Conservation (phyloP, 306 rosid genomes). For the Trifolium repens region DNA sequence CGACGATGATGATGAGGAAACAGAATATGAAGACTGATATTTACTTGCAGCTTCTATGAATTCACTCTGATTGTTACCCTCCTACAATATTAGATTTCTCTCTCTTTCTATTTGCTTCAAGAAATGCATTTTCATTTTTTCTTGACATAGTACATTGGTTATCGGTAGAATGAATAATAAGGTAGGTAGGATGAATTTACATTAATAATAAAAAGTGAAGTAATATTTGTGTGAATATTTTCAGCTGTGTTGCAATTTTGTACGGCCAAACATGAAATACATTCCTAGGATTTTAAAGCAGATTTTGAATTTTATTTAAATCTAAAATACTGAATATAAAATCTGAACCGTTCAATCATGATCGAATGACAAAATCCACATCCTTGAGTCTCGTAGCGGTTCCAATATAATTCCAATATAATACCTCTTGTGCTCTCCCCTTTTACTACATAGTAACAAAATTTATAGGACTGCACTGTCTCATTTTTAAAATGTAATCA, state of each 20-base stretch:
- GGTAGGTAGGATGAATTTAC: conserved; percentile 34
- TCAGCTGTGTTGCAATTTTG: not conserved
- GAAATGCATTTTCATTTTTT: conserved; percentile 17
- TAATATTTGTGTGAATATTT: not conserved
- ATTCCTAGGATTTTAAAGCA: too few species aligned
- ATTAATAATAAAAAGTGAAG: not conserved
- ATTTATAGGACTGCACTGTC: too few species aligned
- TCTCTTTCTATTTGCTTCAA: not conserved
- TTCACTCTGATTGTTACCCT: conserved; percentile 13
- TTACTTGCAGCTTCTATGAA: conserved; percentile 16
- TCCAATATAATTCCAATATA: too few species aligned
- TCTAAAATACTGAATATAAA: too few species aligned
- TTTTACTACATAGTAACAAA: too few species aligned
- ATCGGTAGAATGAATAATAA: conserved; percentile 22
- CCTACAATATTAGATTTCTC: not conserved
- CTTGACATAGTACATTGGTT: not conserved
- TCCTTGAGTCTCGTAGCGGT: too few species aligned
- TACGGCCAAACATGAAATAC: not conserved
- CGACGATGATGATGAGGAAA: conserved; percentile 94
- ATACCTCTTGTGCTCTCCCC: too few species aligned
- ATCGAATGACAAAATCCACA: too few species aligned
- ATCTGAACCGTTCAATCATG: not conserved
- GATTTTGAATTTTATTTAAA: not conserved
- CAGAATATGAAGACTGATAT: conserved; percentile 83
- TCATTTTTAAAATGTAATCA: too few species aligned